Conservation (phyloP, 1,139 yeast species). For the Saccharomyces pastorianus region DNA sequence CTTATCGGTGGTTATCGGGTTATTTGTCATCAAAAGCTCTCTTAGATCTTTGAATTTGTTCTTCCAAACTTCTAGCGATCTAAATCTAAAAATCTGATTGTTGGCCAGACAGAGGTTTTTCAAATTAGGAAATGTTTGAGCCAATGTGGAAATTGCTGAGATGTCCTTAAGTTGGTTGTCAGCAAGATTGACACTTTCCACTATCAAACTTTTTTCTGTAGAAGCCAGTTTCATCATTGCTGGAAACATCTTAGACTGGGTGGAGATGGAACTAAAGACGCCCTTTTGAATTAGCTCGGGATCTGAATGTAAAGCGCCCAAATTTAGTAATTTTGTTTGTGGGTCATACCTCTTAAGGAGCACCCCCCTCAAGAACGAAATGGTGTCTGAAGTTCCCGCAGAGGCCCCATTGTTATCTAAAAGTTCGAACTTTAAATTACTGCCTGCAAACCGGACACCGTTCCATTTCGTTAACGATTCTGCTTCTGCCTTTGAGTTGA, state of each 20-base stretch:
- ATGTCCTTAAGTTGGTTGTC: constrained; percentile 61
- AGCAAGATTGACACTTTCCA: constrained; percentile 72
- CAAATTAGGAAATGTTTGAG: constrained; percentile 66
- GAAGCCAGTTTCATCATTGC: constrained; percentile 82
- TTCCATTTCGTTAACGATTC: constrained; percentile 51
- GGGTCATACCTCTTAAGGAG: constrained; percentile 61
- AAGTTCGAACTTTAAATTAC: constrained; percentile 48
- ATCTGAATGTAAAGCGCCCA: constrained; percentile 63
- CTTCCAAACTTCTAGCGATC: constrained; percentile 66
- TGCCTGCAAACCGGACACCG: constrained; percentile 80
- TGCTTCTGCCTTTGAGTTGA: constrained; percentile 49
- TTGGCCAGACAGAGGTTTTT: constrained; percentile 73
- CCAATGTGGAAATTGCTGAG: constrained; percentile 53
- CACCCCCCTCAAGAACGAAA: constrained; percentile 55
- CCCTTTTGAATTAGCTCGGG: constrained; percentile 55
- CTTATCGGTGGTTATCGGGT: constrained; percentile 54
- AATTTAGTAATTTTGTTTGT: constrained; percentile 56
- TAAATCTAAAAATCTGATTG: constrained; percentile 54
- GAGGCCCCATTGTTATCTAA: constrained; percentile 22
- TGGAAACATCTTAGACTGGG: constrained; percentile 75
- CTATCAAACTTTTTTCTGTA: constrained; percentile 36
- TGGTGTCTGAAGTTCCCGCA: constrained; percentile 37
- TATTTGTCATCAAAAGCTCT: constrained; percentile 68
- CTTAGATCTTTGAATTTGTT: constrained; percentile 65
- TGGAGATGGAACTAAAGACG: constrained; percentile 48